Evolutionary conservation across 257 asterid genomes (phyloP), one percentile per base, ranked within the genome.

Genomic region (Eustoma russellianum): DNA sequence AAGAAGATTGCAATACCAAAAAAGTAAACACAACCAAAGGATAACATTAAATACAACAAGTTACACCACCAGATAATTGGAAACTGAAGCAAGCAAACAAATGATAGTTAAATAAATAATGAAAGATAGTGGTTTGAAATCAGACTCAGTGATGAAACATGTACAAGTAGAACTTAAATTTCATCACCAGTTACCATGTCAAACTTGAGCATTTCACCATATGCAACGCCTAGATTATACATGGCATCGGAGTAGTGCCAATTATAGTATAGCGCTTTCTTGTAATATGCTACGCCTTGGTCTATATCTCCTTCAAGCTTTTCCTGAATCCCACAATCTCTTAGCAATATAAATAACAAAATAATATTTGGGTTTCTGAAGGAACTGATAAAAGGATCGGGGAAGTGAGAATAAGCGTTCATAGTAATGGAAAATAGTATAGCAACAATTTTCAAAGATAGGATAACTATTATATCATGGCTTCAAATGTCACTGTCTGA

Each of bases 181-280:
- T 12, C 30, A 50, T 44, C 53, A 33, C 15, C 38, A 48, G 53
- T 55, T 52, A 92, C 99, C 99, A 83, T 92, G 79, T 92, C 99
- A 78, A 92, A 88, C 71, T 83, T 81, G 75, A 92, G 88, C 97
- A 88, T 88, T 81, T 92, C 99, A 77, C 97, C 97, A 79, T 92
- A 92, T 45, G 99, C 99, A 70, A 92, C 99, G 7, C 99, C 99
- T 60, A 92, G 83, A 75, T 92, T 92, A 77, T 92, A 92, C 99
- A 92, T 85, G 62, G 99, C 99, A 79, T 92, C 99, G 64, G 99
- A 95, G 65, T 92, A 92, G 65, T 88, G 99, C 97, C 97, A 92
- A 64, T 92, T 92, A 68, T 88, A 92, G 72, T 67, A 83, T 34
- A 92, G 83, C 50, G 99, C 99, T 66, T 81, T 88, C 82, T 88